Base-by-base conservation (phyloP, 345 rosid genomes). In the Eucalyptus regnans region DNA sequence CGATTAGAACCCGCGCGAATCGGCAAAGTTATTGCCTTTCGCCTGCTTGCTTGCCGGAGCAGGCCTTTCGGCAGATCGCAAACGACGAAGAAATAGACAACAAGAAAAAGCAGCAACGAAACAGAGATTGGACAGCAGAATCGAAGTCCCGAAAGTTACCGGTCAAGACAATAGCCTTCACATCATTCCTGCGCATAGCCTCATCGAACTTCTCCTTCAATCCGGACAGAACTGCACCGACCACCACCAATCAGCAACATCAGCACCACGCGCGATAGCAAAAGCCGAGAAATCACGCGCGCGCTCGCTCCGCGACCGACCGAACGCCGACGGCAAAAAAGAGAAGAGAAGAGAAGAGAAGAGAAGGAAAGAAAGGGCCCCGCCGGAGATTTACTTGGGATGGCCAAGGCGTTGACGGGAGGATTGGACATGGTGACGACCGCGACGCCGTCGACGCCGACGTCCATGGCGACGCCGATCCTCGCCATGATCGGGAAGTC, bases 381-480 rank as follows among this genome's bases (percentile, higher is more conserved):
- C 18, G 33, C 29, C 43, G 8, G 17, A 12, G 50, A 25, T 18
- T 90, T 89, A 97, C 99, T 92, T 86, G 96, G 94, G 90, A 95
- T 89, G 18, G 98, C 96, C 50, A 97, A 64, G 89, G 99, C 96
- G 90, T 96, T 97, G 86, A 97, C 99, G n/a, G 99, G 99, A 91
- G 99, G 99, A 91, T 97, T 96, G 54, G 91, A 92, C 90, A 97
- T 94, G 91, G 98, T 93, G 90, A 97, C 89, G 81, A 97, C 92
- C 2, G 99, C 99, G 87, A 97, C 99, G 91, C 98, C 99, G 88
- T 96, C 99, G 93, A 88, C 87, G 33, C 99, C 98, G 54, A 97
- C 95, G 49, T 96, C 97, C 93, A 97, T 87, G 88, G 93, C 91
- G 15, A 96, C 98, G 76, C 91, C 90, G 71, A 92, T 89, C 89